Conservation (phyloP, 192 early-diverging fungal genomes). For the Cetraspora pellucida region DNA sequence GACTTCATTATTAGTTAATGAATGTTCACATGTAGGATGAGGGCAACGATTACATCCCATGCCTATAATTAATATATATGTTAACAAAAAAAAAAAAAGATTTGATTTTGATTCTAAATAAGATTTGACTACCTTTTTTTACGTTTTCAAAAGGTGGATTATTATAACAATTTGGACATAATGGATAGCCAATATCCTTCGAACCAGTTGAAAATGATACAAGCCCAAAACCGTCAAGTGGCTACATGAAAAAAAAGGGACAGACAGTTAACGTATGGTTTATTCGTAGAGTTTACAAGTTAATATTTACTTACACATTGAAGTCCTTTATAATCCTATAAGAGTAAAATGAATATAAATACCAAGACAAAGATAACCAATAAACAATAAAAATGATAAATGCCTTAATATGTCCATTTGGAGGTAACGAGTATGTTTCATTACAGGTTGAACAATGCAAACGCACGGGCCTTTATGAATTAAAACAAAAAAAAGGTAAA, state of each 20-base stretch:
- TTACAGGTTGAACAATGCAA: constrained; percentile 55
- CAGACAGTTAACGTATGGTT: background rate
- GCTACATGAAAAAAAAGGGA: constrained; percentile 30
- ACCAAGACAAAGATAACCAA: too few relatives aligned
- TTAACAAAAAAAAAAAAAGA: background rate
- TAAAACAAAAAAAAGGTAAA: background rate
- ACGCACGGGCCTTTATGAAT: constrained; percentile 43
- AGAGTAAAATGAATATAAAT: background rate
- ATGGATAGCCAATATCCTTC: constrained; percentile 57
- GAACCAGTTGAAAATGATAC: constrained; percentile 57
- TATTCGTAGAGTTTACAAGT: background rate
- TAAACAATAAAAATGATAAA: background rate
- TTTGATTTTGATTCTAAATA: background rate
- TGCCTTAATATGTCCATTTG: constrained; percentile 52
- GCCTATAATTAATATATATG: constrained; percentile 15
- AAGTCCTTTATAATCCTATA: constrained; percentile 42
- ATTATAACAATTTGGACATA: constrained; percentile 60
- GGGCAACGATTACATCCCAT: constrained; percentile 61
- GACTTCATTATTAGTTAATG: constrained; percentile 48
- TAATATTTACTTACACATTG: constrained; percentile 38
- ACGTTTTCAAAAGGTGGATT: constrained; percentile 56
- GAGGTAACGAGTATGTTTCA: constrained; percentile 54
- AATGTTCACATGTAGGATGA: constrained; percentile 52
- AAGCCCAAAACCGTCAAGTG: constrained; percentile 58
- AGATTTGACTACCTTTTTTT: constrained; percentile 26